These are phyloP conservation scores for Mortierella sp. DNA, from an alignment of 371 early-diverging fungal species.

Conservation along the genomic window DNA sequence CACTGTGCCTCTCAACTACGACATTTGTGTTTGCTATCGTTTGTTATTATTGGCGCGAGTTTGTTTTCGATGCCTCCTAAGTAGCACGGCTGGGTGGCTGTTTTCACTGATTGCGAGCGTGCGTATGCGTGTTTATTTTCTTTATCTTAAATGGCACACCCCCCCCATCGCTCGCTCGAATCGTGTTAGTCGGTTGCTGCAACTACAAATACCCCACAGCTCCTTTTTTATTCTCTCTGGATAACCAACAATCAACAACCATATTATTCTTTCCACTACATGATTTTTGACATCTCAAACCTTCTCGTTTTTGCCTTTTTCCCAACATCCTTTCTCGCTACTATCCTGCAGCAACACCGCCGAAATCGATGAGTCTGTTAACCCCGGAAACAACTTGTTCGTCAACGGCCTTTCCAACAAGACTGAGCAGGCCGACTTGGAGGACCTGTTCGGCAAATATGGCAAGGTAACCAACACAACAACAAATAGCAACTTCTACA, in stretches of 20 bases:
- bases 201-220: background rate
- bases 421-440: slow-evolving; percentile 77
- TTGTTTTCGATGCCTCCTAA: background rate
- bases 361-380: slow-evolving; percentile 62
- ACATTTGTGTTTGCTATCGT: background rate
- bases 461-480: slow-evolving; percentile 69
- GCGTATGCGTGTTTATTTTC: background rate
- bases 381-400: slow-evolving; percentile 87
- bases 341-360: slow-evolving; percentile 22
- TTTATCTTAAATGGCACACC: background rate
- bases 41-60: background rate
- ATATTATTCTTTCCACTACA: background rate
- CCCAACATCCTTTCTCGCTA: background rate
- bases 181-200: background rate
- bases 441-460: slow-evolving; percentile 81
- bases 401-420: slow-evolving; percentile 79
- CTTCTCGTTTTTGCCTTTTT: slow-evolving; percentile 2
- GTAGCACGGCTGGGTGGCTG: background rate
- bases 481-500: background rate
- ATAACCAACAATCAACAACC: background rate
- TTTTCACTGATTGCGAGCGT: slow-evolving; percentile 3
- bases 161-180: background rate
- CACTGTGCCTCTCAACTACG: background rate
- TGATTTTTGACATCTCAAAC: slow-evolving; percentile 22
- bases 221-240: background rate